Percentiles rank a stretch among this genome's conserved stretches.
phyloP scores from a whole-genome alignment of 257 asterid genomes.

The Petrea volubilis region DNA sequence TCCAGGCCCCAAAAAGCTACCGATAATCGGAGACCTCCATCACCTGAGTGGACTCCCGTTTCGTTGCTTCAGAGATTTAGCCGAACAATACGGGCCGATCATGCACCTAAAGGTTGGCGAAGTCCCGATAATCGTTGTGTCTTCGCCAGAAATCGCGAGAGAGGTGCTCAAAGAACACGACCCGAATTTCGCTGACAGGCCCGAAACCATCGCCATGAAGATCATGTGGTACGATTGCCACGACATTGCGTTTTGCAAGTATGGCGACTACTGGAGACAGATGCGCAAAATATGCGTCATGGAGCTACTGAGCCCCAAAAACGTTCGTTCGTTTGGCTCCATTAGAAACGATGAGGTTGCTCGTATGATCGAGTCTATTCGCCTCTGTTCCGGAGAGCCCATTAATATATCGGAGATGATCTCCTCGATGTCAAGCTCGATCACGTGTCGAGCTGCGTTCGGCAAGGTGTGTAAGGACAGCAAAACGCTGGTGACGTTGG shows the following conservation, averaged over 20 bases:
- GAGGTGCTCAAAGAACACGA: conserved; percentile 6
- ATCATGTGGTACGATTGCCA: conserved; percentile 29
- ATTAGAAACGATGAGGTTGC: conserved; percentile 22
- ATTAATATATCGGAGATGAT: conserved; percentile 10
- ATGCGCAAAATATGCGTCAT: conserved; percentile 32
- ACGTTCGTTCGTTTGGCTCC: conserved; percentile 14
- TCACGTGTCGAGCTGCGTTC: conserved; percentile 23
- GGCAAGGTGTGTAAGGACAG: conserved; percentile 24
- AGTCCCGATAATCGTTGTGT: conserved; percentile 2
- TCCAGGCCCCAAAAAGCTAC: conserved; percentile 27
- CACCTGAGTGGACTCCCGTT: conserved; percentile 6
- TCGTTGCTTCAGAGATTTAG: conserved; percentile 14
- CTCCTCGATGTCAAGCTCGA: not conserved
- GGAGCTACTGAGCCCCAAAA: conserved; percentile 24
- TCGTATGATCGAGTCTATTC: not conserved
- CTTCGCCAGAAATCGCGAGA: conserved; percentile 15
- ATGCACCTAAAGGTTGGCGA: conserved; percentile 17
- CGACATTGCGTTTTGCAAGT: conserved; percentile 21
- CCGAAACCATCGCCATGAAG: not conserved
- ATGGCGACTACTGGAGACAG: conserved; percentile 28
- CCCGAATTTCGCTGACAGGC: conserved; percentile 6
- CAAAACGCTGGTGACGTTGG: not conserved
- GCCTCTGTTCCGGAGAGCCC: not conserved
- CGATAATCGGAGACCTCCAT: conserved; percentile 29
- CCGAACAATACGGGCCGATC: conserved; percentile 17